Conservation (phyloP, 202 grass and related monocot genomes). For the Miscanthus sacchariflorus region DNA sequence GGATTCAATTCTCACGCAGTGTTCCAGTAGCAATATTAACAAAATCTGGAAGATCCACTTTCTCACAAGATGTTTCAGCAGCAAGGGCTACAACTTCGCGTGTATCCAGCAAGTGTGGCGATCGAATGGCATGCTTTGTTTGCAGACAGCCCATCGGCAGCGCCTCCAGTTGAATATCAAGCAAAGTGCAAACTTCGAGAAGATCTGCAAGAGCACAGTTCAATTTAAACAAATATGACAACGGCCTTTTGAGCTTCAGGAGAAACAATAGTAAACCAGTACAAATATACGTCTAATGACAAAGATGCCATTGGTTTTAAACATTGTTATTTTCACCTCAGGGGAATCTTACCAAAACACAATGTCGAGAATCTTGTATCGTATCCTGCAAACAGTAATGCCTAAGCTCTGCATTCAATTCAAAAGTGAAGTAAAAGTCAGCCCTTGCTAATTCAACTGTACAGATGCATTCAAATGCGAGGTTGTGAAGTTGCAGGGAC, state of each 20-base stretch:
- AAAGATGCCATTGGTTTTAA: neutral
- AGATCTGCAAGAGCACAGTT: conserved; percentile 8
- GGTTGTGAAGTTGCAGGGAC: neutral
- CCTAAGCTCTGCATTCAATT: neutral
- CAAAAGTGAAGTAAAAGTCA: neutral
- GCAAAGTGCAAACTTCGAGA: neutral
- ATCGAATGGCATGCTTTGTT: conserved; percentile 44
- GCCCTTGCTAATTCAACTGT: neutral
- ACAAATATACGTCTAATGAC: neutral
- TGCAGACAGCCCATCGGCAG: conserved; percentile 46
- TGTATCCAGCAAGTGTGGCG: neutral
- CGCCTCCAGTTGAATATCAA: conserved; percentile 15
- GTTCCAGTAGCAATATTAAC: conserved; percentile 51
- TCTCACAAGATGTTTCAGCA: conserved; percentile 57
- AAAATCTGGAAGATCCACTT: conserved; percentile 46
- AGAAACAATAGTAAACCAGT: neutral
- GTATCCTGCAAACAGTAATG: neutral
- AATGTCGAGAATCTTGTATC: neutral
- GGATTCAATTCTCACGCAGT: conserved; percentile 33
- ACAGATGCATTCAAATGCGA: neutral
- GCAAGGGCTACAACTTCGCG: conserved; percentile 37
- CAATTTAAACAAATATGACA: conserved; percentile 24
- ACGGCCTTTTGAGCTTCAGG: neutral
- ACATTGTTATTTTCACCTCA: neutral
- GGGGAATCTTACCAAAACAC: neutral